These are phyloP conservation scores for Blastobotrys aristatus DNA, from an alignment of 1,139 yeast genomes.

Conservation along the genomic window DNA sequence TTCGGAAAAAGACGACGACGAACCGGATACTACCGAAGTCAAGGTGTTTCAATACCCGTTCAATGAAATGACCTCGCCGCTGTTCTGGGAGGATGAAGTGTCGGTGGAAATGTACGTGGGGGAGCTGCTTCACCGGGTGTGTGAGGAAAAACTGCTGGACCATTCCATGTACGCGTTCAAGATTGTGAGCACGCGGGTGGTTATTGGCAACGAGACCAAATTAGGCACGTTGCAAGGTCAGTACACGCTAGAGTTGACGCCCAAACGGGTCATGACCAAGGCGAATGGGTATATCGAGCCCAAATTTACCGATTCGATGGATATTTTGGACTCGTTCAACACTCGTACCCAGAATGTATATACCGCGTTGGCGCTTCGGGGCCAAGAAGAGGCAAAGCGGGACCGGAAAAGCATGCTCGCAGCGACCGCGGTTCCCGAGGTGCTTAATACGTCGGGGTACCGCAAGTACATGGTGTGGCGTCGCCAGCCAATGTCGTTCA, in stretches of 20 bases:
- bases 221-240: constrained; percentile 24
- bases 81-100: constrained; percentile 29
- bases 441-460: constrained; percentile 30
- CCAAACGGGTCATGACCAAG: constrained; percentile 27
- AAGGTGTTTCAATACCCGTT: constrained; percentile 34
- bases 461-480: constrained; percentile 77
- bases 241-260: constrained; percentile 29
- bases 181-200: constrained; percentile 28
- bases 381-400: constrained; percentile 18
- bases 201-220: constrained; percentile 17
- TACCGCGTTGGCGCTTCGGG: constrained; percentile 17
- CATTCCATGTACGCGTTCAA: constrained; percentile 34
- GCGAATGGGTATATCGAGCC: constrained; percentile 27
- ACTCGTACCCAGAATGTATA: constrained; percentile 14
- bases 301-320: not conserved
- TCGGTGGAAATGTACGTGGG: constrained; percentile 24
- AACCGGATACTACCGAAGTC: not conserved
- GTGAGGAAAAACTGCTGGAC: constrained; percentile 34
- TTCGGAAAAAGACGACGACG: constrained; percentile 2
- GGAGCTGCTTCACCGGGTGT: constrained; percentile 31
- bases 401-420: constrained; percentile 5
- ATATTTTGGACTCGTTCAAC: not conserved
- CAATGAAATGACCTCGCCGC: constrained; percentile 32
- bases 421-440: constrained; percentile 15
- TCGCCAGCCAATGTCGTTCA: constrained; percentile 77